Conservation (phyloP, 192 early-diverging fungal genomes). For the Entophlyctis luteolus region DNA sequence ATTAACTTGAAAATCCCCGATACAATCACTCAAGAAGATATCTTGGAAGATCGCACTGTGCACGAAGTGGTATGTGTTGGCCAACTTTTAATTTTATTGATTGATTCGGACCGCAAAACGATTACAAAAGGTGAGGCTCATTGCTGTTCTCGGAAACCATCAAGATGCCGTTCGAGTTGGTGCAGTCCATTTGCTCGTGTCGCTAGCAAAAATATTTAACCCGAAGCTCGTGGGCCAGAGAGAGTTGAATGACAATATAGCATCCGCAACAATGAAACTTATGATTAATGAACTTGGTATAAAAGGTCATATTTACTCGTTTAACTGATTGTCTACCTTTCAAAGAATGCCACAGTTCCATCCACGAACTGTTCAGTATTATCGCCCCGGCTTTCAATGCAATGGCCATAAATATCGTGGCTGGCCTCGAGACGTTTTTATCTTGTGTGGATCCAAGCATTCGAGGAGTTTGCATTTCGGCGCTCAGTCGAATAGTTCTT, state of each 20-base stretch:
- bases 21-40: constrained; percentile 20
- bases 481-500: constrained; percentile 46
- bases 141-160: constrained; percentile 45
- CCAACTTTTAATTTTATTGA: background rate
- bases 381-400: constrained; percentile 41
- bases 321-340: background rate
- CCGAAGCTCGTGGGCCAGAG: background rate
- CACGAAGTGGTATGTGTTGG: constrained; percentile 25
- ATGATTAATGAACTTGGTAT: constrained; percentile 45
- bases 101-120: background rate
- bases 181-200: constrained; percentile 36
- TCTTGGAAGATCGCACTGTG: constrained; percentile 35
- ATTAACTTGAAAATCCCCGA: constrained; percentile 9
- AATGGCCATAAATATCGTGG: constrained; percentile 52
- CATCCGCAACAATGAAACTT: constrained; percentile 30
- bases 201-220: constrained; percentile 36
- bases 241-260: constrained; percentile 29
- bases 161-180: constrained; percentile 38
- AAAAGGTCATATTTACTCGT: background rate
- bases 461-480: constrained; percentile 51
- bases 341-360: constrained; percentile 36
- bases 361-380: constrained; percentile 48
- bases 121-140: constrained; percentile 40
- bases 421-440: constrained; percentile 59
- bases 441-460: constrained; percentile 46